Percentiles rank a stretch among this genome's conserved stretches.
Evolutionary conservation across 768 basidiomycete genomes (phyloP).

Genomic region (Suillus sp.): DNA sequence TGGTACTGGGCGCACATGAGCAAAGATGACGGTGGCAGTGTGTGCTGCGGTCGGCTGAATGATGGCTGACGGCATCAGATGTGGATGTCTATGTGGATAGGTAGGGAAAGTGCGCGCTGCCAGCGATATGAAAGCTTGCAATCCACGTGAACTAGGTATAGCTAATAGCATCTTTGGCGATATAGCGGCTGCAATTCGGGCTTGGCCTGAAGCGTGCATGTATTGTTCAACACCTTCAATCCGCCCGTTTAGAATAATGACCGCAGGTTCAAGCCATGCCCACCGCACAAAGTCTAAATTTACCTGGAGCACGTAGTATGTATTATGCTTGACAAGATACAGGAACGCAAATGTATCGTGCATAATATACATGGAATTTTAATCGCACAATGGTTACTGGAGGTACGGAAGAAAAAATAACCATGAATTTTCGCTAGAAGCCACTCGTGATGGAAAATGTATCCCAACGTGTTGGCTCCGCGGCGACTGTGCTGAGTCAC

Average conservation of each 20-base stretch:
- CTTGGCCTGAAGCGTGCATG: not conserved
- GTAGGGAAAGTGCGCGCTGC: not conserved
- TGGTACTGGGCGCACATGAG: conserved; percentile 13
- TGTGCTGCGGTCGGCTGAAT: conserved; percentile 11
- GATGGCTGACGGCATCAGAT: conserved; percentile 3
- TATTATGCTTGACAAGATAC: not conserved
- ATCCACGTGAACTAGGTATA: conserved; percentile 3
- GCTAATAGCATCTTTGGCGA: not conserved
- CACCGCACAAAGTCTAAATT: not conserved
- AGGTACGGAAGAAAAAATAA: not conserved
- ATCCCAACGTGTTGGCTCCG: not conserved
- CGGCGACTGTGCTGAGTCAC: conserved; percentile 1
- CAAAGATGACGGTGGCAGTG: conserved; percentile 14
- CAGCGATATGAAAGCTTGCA: not conserved
- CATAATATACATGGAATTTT: not conserved
- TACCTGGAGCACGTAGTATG: not conserved
- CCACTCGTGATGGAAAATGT: not conserved
- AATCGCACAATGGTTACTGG: not conserved
- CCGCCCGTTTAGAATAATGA: not conserved
- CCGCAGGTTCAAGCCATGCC: not conserved
- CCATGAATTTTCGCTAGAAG: not conserved
- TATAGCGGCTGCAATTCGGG: not conserved
- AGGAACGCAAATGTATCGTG: not conserved
- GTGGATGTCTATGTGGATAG: not conserved
- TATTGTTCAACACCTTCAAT: no score